A percentile compares a stretch with the other conserved stretches of the same genome.
Evolutionary conservation across 495 filamentous ascomycete species (phyloP).

Genomic region (Hypoxylon rickii): DNA sequence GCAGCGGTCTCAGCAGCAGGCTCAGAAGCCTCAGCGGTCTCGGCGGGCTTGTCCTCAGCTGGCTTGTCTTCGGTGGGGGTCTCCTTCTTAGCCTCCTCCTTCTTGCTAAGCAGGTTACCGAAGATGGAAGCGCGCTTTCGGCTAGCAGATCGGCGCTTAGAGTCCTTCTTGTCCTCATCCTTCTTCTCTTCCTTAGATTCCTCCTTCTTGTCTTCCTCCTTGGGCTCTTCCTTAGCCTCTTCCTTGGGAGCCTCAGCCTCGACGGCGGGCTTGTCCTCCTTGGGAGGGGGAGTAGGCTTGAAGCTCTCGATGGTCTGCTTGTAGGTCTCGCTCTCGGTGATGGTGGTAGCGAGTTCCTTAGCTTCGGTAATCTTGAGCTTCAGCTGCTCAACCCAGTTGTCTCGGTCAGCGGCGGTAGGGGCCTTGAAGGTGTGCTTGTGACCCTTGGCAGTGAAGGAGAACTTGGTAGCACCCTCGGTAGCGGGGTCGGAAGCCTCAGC

Average conservation of each 20-base stretch:
- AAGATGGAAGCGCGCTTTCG: slow-evolving; percentile 88
- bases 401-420: slow-evolving; percentile 71
- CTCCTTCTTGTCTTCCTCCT: slow-evolving; percentile 47
- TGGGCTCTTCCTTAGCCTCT: slow-evolving; percentile 57
- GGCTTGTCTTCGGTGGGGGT: slow-evolving; percentile 54
- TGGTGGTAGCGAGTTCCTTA: slow-evolving; percentile 69
- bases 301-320: slow-evolving; percentile 77
- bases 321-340: slow-evolving; percentile 74
- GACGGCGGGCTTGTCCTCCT: slow-evolving; percentile 49
- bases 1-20: slow-evolving; percentile 32
- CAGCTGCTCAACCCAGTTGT: slow-evolving; percentile 83
- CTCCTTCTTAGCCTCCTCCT: slow-evolving; percentile 69
- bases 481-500: slow-evolving; percentile 81
- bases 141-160: slow-evolving; percentile 74
- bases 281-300: slow-evolving; percentile 59
- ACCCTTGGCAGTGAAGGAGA: slow-evolving; percentile 79
- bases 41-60: slow-evolving; percentile 43
- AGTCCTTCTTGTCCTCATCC: slow-evolving; percentile 54
- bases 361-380: slow-evolving; percentile 78
- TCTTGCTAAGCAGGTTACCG: slow-evolving; percentile 73
- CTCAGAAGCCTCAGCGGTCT: slow-evolving; percentile 35
- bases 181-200: slow-evolving; percentile 48
- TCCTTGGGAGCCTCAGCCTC: slow-evolving; percentile 53
- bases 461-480: slow-evolving; percentile 75
- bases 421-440: slow-evolving; percentile 93